Evolutionary conservation across 805 yeast species (phyloP), one percentile per base, ranked within the genome.

Genomic region (Yamadazyma takamatsuzukensis): DNA sequence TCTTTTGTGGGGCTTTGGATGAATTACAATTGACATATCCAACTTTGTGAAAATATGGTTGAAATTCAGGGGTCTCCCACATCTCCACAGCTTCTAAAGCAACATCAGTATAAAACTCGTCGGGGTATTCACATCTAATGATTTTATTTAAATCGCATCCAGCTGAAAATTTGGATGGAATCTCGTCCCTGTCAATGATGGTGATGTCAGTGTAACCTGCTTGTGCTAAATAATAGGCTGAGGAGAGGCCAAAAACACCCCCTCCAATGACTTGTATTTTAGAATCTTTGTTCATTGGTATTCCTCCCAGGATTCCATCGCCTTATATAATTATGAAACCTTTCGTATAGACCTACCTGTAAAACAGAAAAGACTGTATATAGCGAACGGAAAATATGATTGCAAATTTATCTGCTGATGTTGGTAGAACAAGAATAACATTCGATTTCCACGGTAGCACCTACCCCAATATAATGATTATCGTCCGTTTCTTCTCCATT

Each of bases 221-320:
- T 25, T 54, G 39, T 1, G 59, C 53, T 15, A 73, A 54, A 26
- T 70, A 61, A n/a, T 60, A 54, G 4, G 76, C 75, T 4, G 68
- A 58, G 15, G 78, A 68, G 12, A 74, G 53, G 1, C 80, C 80
- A 47, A 70, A 73, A 8, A 68, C 74, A 23, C 80, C 80, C 5
- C 74, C 67, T n/a, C 80, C 80, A 9, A 72, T 62, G 21, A 74
- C 56, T 21, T 66, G 53, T 22, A 72, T 59, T 31, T 47, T 48
- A 8, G 40, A 22, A 18, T 48, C 45, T 43, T 45, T 51, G 3
- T 12, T 21, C 33, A 34, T 29, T 6, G n/a, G n/a, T n/a, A n/a
- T n/a, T n/a, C n/a, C n/a, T n/a, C n/a, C n/a, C n/a, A n/a, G n/a
- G n/a, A n/a, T n/a, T n/a, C n/a, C n/a, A n/a, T n/a, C n/a, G n/a